Percentiles rank a stretch among this genome's conserved stretches.
phyloP scores from a whole-genome alignment of 768 basidiomycete species.

The Psilocybe cubensis region DNA sequence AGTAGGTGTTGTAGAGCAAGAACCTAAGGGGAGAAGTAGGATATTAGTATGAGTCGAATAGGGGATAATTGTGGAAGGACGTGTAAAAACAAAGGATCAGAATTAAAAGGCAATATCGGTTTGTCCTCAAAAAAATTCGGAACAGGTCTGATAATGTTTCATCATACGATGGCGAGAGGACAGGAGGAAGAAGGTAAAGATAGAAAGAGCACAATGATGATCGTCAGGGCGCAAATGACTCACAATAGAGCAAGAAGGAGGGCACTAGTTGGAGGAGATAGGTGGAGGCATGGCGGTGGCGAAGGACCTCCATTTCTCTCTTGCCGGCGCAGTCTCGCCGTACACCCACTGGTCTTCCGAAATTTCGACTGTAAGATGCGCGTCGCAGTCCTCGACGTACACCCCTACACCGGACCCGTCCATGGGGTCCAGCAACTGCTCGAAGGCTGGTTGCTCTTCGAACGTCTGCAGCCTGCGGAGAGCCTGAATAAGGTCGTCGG shows the following conservation, averaged over 20 bases:
- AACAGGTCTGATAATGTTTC: slow-evolving; percentile 82
- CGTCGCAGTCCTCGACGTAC: slow-evolving; percentile 77
- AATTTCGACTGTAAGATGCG: slow-evolving; percentile 39
- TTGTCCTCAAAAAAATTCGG: slow-evolving; percentile 66
- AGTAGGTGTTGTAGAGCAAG: slow-evolving; percentile 6
- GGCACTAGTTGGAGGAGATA: slow-evolving; percentile 32
- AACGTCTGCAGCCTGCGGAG: slow-evolving; percentile 68
- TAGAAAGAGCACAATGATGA: no score
- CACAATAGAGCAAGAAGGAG: slow-evolving; percentile 17
- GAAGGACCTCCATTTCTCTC: slow-evolving; percentile 51
- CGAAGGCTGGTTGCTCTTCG: slow-evolving; percentile 42
- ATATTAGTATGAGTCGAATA: slow-evolving; percentile 16
- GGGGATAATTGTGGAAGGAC: slow-evolving; percentile 2
- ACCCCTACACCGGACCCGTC: slow-evolving; percentile 77
- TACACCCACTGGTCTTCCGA: slow-evolving; percentile 67
- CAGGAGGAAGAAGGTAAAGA: slow-evolving; percentile 6
- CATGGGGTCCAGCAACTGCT: slow-evolving; percentile 68
- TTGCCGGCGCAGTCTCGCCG: slow-evolving; percentile 54
- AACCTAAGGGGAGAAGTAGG: slow-evolving; percentile 13
- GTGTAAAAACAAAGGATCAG: slow-evolving; percentile 31
- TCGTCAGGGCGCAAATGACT: slow-evolving; percentile 3
- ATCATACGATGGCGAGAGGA: slow-evolving; percentile 42
- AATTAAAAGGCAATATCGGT: slow-evolving; percentile 64
- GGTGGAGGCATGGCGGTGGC: slow-evolving; percentile 69
- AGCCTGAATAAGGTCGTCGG: slow-evolving; percentile 85